phyloP scores from a whole-genome alignment of 352 stramenopile genomes.

The Phytophthora constricta region DNA sequence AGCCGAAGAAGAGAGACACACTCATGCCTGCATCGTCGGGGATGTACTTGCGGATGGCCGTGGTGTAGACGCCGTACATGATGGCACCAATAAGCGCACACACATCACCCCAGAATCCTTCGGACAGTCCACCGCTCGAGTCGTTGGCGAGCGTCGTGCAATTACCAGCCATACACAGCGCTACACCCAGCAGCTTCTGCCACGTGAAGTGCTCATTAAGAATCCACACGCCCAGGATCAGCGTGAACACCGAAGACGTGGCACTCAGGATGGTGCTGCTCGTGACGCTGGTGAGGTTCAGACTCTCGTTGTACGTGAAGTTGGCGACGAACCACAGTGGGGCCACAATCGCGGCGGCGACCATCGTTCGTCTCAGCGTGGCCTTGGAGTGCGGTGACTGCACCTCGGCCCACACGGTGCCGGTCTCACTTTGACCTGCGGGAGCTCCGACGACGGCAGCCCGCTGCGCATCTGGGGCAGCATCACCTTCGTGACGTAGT shows the following conservation, averaged over 20 bases:
- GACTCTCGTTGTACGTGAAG: conserved; percentile 93
- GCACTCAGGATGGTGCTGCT: conserved; percentile 95
- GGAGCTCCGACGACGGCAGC: conserved; percentile 17
- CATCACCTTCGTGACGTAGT: conserved; percentile 60
- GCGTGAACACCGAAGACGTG: conserved; percentile 95
- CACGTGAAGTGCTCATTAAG: conserved; percentile 86
- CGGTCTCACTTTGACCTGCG: conserved; percentile 29
- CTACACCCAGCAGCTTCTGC: conserved; percentile 87
- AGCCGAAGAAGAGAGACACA: conserved; percentile 96
- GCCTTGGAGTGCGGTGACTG: conserved; percentile 34
- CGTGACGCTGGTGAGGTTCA: conserved; percentile 94
- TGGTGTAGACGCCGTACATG: conserved; percentile 96
- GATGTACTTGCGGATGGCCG: conserved; percentile 78
- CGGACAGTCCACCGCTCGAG: conserved; percentile 37
- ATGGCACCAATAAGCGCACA: conserved; percentile 79
- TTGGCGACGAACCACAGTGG: conserved; percentile 97
- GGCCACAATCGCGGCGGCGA: conserved; percentile 69
- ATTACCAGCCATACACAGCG: conserved; percentile 90
- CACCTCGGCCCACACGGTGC: conserved; percentile 10
- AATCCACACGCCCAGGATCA: conserved; percentile 87
- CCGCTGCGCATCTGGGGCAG: conserved; percentile 24
- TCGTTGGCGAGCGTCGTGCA: conserved; percentile 90
- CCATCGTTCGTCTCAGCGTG: conserved; percentile 43
- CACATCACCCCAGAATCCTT: conserved; percentile 66
- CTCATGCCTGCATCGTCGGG: conserved; percentile 89